phyloP scores from a whole-genome alignment of 2,329 filamentous ascomycete species.

The Verticillium isaacii region DNA sequence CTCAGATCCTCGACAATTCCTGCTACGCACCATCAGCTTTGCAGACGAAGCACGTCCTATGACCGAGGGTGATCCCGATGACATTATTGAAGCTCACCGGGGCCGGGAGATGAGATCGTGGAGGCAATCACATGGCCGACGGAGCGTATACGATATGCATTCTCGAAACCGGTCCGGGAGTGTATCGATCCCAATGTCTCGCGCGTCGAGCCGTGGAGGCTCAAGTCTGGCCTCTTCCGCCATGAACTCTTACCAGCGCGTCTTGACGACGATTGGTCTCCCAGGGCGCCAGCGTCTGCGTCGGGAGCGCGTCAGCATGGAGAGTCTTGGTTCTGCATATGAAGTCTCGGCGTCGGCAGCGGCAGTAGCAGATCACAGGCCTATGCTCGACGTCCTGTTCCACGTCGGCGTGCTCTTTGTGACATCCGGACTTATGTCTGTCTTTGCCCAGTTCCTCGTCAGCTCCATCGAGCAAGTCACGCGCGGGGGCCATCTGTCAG shows the following conservation, averaged over 20 bases:
- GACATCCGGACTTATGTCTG: constrained; percentile 50
- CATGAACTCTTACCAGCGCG: constrained; percentile 8
- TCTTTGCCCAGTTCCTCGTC: constrained; percentile 59
- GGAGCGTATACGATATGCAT: background rate
- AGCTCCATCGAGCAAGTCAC: constrained; percentile 53
- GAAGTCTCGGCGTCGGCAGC: background rate
- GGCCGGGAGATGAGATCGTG: too few species aligned
- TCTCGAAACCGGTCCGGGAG: constrained; percentile 20
- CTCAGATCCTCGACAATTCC: background rate
- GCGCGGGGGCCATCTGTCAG: constrained; percentile 39
- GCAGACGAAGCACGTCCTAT: constrained; percentile 14
- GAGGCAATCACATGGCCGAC: too few species aligned
- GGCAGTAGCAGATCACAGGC: background rate
- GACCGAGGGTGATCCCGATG: constrained; percentile 3
- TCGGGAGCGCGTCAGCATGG: background rate
- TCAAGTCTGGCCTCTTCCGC: constrained; percentile 12
- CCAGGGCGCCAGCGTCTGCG: background rate
- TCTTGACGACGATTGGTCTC: constrained; percentile 3
- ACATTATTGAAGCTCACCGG: too few species aligned
- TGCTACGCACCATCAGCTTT: constrained; percentile 22
- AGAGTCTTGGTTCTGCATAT: background rate
- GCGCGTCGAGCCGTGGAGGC: constrained; percentile 14
- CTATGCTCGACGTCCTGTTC: constrained; percentile 26
- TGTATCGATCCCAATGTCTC: constrained; percentile 12
- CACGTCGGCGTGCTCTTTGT: constrained; percentile 42